Conservation (phyloP, 1,139 yeast genomes). For the Pichia norvegensis region DNA sequence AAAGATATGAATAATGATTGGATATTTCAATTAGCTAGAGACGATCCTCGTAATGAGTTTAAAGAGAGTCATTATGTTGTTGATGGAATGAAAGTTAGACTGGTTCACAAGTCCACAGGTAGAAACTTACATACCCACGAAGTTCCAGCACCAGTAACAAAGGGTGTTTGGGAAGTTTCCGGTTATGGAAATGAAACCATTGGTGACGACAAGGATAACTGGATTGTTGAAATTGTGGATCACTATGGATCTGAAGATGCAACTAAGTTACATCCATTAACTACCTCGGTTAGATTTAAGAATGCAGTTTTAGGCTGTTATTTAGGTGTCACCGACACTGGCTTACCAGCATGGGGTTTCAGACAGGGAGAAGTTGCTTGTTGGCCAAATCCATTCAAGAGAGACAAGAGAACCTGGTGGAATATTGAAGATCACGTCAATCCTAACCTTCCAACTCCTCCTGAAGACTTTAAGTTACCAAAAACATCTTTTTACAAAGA, state of each 20-base stretch:
- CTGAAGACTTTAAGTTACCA: slow-evolving; percentile 69
- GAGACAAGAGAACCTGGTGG: slow-evolving; percentile 98
- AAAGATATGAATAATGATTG: slow-evolving; percentile 89
- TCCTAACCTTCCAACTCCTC: slow-evolving; percentile 63
- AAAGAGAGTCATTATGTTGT: slow-evolving; percentile 48
- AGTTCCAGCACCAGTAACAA: slow-evolving; percentile 72
- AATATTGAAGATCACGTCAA: slow-evolving; percentile 83
- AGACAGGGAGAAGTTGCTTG: slow-evolving; percentile 96
- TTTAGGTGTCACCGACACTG: slow-evolving; percentile 71
- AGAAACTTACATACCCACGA: slow-evolving; percentile 88
- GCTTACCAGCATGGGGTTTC: slow-evolving; percentile 96
- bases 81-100: slow-evolving; percentile 71
- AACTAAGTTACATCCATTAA: slow-evolving; percentile 69
- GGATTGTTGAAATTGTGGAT: slow-evolving; percentile 84
- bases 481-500: slow-evolving; percentile 79
- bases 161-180: slow-evolving; percentile 73
- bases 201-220: slow-evolving; percentile 90
- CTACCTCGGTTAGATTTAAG: slow-evolving; percentile 74
- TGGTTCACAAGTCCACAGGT: slow-evolving; percentile 74
- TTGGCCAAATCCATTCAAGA: slow-evolving; percentile 60
- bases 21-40: slow-evolving; percentile 72
- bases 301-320: slow-evolving; percentile 70
- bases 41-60: slow-evolving; percentile 46
- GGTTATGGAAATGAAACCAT: slow-evolving; percentile 81
- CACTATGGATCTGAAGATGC: slow-evolving; percentile 67